Conservation (phyloP, 305 asterid genomes). For the Plantago lanceolata region DNA sequence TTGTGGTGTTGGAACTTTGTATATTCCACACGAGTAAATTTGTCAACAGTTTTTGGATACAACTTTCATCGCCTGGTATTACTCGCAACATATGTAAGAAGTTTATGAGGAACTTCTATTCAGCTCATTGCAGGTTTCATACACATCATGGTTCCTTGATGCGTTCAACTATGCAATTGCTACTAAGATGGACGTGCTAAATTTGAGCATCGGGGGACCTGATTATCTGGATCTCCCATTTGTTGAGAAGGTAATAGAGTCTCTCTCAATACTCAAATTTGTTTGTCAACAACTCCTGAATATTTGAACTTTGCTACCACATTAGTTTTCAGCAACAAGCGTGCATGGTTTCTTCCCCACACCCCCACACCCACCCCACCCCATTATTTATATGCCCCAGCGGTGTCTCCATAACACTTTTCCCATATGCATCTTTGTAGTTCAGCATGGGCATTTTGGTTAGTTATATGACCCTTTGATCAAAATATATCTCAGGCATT, state of each 20-base stretch:
- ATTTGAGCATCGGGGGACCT: constrained; percentile 98
- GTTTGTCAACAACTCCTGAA: neutral
- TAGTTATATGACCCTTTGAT: no score
- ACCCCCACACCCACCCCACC: no score
- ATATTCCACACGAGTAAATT: no score
- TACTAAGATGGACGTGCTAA: constrained; percentile 90
- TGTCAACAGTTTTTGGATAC: neutral
- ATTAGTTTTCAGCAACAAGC: no score
- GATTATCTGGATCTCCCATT: constrained; percentile 94
- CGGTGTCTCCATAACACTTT: no score
- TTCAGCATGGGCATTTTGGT: no score
- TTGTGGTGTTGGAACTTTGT: neutral
- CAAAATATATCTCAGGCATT: no score
- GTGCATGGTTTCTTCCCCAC: no score
- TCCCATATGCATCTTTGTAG: no score
- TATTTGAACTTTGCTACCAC: neutral
- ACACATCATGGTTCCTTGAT: constrained; percentile 98
- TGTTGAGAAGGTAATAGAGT: constrained; percentile 72
- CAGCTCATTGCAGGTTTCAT: constrained; percentile 99
- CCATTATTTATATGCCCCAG: no score
- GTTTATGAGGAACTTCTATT: constrained; percentile 77
- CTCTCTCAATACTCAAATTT: constrained; percentile 13
- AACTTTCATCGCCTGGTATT: constrained; percentile 20
- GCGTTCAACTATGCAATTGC: constrained; percentile 99
- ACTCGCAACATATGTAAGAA: constrained; percentile 35